A percentile compares a stretch with the other conserved stretches of the same genome.
Conservation (phyloP, 768 basidiomycete species). For the Termitomyces sp. region DNA sequence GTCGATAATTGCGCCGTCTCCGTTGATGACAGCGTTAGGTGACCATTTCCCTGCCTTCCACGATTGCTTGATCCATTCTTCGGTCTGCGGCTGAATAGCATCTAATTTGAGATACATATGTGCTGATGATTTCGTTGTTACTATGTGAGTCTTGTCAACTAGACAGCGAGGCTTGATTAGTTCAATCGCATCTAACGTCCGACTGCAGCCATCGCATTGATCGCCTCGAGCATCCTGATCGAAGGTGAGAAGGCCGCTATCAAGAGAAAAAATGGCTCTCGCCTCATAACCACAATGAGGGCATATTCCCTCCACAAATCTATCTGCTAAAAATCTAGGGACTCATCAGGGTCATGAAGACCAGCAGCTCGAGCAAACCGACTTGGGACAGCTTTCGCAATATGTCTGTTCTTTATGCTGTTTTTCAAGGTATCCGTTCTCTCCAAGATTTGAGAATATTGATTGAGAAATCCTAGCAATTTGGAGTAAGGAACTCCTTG, state of each 20-base stretch:
- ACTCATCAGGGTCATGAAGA: neutral
- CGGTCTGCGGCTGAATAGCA: constrained; percentile 70
- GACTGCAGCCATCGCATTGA: constrained; percentile 92
- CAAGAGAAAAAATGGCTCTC: constrained; percentile 12
- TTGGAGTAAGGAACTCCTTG: neutral
- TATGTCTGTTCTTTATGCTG: constrained; percentile 92
- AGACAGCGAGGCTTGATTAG: constrained; percentile 94
- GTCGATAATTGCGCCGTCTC: constrained; percentile 84
- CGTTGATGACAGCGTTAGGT: constrained; percentile 84
- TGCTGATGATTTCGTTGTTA: constrained; percentile 70
- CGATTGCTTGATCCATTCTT: constrained; percentile 82
- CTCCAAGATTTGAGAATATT: constrained; percentile 79
- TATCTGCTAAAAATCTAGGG: constrained; percentile 86
- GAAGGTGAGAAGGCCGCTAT: neutral
- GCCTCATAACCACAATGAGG: constrained; percentile 89
- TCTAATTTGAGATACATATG: constrained; percentile 94
- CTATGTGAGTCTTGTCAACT: constrained; percentile 71
- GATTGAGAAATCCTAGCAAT: constrained; percentile 76
- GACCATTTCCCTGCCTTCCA: constrained; percentile 88
- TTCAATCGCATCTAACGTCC: constrained; percentile 90
- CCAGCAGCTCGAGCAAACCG: constrained; percentile 14
- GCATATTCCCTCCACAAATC: constrained; percentile 97
- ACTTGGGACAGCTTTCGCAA: constrained; percentile 89
- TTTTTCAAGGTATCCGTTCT: constrained; percentile 70
- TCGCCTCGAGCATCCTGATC: constrained; percentile 91